phyloP scores from a whole-genome alignment of 108 stramenopile genomes.

The Nitzschia inconspicua region DNA sequence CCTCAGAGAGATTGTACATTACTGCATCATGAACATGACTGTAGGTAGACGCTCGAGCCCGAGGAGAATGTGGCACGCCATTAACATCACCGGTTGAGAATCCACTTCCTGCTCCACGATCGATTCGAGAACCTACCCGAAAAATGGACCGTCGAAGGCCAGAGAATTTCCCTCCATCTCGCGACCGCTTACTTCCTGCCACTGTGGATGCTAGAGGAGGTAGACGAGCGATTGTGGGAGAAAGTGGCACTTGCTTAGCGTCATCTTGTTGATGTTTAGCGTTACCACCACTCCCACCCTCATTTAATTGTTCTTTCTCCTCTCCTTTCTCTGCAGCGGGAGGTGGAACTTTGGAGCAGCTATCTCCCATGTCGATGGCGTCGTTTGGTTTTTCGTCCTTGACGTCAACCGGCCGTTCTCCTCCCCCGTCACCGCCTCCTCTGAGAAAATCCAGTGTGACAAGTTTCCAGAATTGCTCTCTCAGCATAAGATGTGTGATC shows the following conservation, averaged over 20 bases:
- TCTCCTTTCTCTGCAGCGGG: neutral
- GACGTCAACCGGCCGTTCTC: too few relatives aligned
- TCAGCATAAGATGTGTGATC: neutral
- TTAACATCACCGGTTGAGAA: neutral
- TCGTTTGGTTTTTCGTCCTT: neutral
- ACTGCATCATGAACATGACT: conserved; percentile 45
- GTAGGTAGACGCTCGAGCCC: conserved; percentile 40
- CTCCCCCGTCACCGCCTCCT: too few relatives aligned
- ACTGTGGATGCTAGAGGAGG: neutral
- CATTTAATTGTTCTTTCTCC: neutral
- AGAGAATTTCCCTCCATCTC: conserved; percentile 3
- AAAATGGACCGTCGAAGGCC: conserved; percentile 10
- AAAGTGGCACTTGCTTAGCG: neutral
- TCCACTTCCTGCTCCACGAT: conserved; percentile 1
- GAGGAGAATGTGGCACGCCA: conserved; percentile 9
- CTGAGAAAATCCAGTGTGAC: conserved; percentile 2
- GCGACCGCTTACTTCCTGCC: conserved; percentile 14
- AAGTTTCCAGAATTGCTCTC: conserved; percentile 6
- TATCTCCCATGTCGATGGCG: neutral
- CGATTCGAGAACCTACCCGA: conserved; percentile 12
- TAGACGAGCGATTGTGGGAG: conserved; percentile 2
- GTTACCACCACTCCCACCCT: neutral
- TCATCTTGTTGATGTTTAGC: neutral
- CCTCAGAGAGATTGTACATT: conserved; percentile 31
- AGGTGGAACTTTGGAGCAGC: conserved; percentile 1